phyloP scores from a whole-genome alignment of 2,329 filamentous ascomycete species.

The Claviceps fusiformis region DNA sequence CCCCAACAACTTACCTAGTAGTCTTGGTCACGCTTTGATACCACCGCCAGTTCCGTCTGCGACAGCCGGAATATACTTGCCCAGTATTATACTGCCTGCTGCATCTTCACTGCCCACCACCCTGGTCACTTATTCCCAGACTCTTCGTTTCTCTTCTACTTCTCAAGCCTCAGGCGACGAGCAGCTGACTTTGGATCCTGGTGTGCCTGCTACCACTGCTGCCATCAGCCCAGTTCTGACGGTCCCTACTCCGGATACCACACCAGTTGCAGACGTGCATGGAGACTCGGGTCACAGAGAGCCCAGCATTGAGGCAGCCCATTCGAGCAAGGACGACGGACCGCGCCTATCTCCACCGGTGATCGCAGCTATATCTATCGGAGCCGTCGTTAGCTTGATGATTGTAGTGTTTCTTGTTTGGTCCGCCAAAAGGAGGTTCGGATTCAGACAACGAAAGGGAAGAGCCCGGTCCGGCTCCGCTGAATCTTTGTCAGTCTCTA shows the following conservation, averaged over 20 bases:
- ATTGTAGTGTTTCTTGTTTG: slow-evolving; percentile 36
- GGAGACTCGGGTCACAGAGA: neutral
- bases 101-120: neutral
- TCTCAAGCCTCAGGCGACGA: neutral
- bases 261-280: neutral
- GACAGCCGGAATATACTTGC: neutral
- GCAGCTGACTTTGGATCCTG: neutral
- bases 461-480: slow-evolving; percentile 13
- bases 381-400: slow-evolving; percentile 28
- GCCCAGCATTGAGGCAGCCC: neutral
- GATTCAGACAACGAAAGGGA: neutral
- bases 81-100: neutral
- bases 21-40: neutral
- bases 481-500: slow-evolving; percentile 10
- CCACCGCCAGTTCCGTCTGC: neutral
- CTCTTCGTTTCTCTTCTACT: neutral
- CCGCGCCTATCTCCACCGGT: slow-evolving; percentile 15
- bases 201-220: neutral
- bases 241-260: neutral
- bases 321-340: neutral
- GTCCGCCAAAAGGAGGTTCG: slow-evolving; percentile 28
- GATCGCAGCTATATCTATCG: slow-evolving; percentile 38
- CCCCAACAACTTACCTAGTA: neutral
- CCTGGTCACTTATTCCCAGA: neutral
- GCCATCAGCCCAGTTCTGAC: neutral